phyloP scores from a whole-genome alignment of 371 early-diverging fungal species.

The Amoeboaphelidium protococcarum region DNA sequence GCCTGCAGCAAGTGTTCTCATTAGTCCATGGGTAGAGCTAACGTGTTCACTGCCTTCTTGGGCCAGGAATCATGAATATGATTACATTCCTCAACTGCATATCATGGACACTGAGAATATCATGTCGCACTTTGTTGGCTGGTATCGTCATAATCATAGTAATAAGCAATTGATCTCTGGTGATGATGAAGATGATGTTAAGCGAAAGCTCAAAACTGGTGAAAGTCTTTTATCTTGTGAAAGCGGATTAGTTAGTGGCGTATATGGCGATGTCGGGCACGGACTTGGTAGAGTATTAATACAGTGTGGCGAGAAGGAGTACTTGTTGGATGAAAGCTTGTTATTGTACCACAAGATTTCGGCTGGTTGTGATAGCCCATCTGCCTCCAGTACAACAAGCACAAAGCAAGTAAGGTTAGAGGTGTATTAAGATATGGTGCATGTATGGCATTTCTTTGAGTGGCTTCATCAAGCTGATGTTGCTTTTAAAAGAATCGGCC shows the following conservation, averaged over 20 bases:
- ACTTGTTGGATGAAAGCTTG: not conserved
- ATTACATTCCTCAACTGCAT: not conserved
- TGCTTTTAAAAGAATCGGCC: not conserved
- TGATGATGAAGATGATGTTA: too few species aligned
- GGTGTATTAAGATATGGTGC: not conserved
- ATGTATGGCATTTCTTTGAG: not conserved
- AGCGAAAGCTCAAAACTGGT: too few species aligned
- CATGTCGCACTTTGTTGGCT: not conserved
- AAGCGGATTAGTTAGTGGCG: not conserved
- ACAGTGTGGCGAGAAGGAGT: not conserved
- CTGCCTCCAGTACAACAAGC: not conserved
- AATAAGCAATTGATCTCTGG: too few species aligned
- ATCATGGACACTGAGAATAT: not conserved
- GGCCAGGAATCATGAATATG: not conserved
- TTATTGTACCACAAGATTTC: not conserved
- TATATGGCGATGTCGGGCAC: too few species aligned
- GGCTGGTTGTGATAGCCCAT: not conserved
- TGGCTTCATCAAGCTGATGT: not conserved
- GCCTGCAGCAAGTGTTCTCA: constrained; percentile 18
- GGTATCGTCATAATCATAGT: not conserved
- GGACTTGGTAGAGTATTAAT: not conserved
- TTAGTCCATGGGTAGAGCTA: constrained; percentile 31
- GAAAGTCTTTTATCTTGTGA: too few species aligned
- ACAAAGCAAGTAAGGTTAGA: not conserved
- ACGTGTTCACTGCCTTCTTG: constrained; percentile 5